These are phyloP conservation scores for Exserohilum rostratum DNA, from an alignment of 2,329 filamentous ascomycete genomes.

Conservation along the genomic window DNA sequence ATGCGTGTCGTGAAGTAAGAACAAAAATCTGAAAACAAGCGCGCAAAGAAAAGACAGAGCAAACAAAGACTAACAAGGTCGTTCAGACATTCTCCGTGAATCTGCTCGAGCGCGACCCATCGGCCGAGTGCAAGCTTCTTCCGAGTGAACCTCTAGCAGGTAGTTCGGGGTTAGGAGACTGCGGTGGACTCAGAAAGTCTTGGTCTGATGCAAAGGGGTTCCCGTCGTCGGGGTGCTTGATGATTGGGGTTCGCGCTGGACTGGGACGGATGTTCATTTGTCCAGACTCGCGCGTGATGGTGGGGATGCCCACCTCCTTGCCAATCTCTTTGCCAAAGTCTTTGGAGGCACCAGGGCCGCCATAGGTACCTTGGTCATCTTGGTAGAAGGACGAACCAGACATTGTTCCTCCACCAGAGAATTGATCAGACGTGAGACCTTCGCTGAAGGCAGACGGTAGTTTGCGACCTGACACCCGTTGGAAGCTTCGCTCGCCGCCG, in stretches of 20 bases:
- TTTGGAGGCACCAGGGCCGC: conserved; percentile 32
- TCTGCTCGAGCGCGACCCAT: conserved; percentile 54
- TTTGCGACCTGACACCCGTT: conserved; percentile 56
- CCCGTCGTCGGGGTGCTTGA: conserved; percentile 53
- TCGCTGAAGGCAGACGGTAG: conserved; percentile 56
- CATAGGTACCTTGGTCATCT: conserved; percentile 53
- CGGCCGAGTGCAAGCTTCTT: conserved; percentile 52
- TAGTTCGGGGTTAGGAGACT: conserved; percentile 44
- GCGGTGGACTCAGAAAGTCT: conserved; percentile 46
- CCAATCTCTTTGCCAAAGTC: conserved; percentile 40
- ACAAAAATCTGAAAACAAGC: conserved; percentile 16
- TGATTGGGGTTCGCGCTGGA: conserved; percentile 68
- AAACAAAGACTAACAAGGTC: conserved; percentile 14
- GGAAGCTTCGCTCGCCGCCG: conserved; percentile 52
- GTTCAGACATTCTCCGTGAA: conserved; percentile 56
- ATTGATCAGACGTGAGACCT: conserved; percentile 53
- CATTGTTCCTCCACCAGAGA: conserved; percentile 38
- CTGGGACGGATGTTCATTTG: conserved; percentile 53
- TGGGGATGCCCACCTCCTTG: conserved; percentile 31
- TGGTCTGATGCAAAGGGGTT: conserved; percentile 32
- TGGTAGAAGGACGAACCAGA: conserved; percentile 53
- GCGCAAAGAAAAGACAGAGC: conserved; percentile 28
- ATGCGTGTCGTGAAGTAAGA: conserved; percentile 33
- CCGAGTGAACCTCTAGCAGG: conserved; percentile 45
- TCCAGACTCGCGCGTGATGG: conserved; percentile 28